A percentile compares a stretch with the other conserved stretches of the same genome.
Conservation (phyloP, 2,329 filamentous ascomycete species). For the Epichloe sibirici region DNA sequence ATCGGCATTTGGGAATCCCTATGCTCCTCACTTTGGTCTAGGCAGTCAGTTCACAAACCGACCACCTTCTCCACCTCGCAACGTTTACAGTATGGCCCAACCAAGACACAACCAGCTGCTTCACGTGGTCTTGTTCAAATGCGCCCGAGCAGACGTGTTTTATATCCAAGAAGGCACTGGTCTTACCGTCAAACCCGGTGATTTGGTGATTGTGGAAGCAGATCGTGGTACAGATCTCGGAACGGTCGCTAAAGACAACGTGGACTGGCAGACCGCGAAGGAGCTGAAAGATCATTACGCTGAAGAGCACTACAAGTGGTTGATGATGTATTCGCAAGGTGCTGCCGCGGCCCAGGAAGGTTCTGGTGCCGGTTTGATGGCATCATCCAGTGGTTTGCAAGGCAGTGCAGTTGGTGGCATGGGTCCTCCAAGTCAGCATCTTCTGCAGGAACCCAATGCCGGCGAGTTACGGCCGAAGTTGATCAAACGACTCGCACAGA, state of each 20-base stretch:
- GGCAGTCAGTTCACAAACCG: constrained; percentile 20
- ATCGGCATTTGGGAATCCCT: constrained; percentile 25
- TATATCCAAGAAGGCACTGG: constrained; percentile 95
- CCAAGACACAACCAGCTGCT: constrained; percentile 57
- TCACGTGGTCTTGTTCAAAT: constrained; percentile 94
- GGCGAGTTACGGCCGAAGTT: constrained; percentile 87
- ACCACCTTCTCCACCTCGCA: constrained; percentile 48
- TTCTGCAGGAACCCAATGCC: constrained; percentile 56
- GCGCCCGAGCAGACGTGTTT: constrained; percentile 86
- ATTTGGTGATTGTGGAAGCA: constrained; percentile 93
- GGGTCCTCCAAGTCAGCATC: constrained; percentile 62
- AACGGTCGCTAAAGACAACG: constrained; percentile 77
- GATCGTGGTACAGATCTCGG: constrained; percentile 93
- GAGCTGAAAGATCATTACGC: constrained; percentile 83
- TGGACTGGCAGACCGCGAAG: constrained; percentile 79
- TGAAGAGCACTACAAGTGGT: constrained; percentile 93
- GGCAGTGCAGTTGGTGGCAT: constrained; percentile 66
- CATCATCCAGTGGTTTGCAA: constrained; percentile 50
- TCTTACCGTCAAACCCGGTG: constrained; percentile 76
- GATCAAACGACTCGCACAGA: constrained; percentile 88
- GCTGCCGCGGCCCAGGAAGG: constrained; percentile 51
- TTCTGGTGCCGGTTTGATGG: constrained; percentile 48
- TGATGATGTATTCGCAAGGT: constrained; percentile 95
- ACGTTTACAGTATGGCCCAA: constrained; percentile 48
- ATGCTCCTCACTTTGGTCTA: constrained; percentile 34